Conservation (phyloP, 208 protist genomes). For the Crithidia brevicula region DNA sequence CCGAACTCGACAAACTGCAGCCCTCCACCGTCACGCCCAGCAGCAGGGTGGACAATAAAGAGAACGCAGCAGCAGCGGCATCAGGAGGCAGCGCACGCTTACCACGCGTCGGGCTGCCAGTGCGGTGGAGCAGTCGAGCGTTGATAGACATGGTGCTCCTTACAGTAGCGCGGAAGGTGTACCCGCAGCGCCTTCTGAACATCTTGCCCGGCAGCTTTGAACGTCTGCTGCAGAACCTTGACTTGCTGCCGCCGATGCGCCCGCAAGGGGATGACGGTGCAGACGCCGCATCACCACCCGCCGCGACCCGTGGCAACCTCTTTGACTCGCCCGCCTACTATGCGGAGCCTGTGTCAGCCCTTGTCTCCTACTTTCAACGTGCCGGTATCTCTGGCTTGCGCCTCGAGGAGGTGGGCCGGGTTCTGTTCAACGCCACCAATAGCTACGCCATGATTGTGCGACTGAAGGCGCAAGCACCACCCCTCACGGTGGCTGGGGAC, state of each 20-base stretch:
- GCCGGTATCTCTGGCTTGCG: slow-evolving; percentile 36
- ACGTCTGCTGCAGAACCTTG: slow-evolving; percentile 36
- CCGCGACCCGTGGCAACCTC: slow-evolving; percentile 13
- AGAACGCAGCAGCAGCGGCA: no score
- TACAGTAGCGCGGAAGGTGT: slow-evolving; percentile 53
- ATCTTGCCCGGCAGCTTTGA: slow-evolving; percentile 75
- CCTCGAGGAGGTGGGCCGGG: slow-evolving; percentile 48
- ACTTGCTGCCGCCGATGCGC: slow-evolving; percentile 23
- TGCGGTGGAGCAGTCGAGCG: slow-evolving; percentile 47
- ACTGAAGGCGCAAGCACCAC: slow-evolving; percentile 58
- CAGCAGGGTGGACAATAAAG: no score
- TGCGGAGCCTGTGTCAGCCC: slow-evolving; percentile 40
- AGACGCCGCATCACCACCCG: slow-evolving; percentile 2
- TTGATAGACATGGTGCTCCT: slow-evolving; percentile 58
- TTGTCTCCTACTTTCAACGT: slow-evolving; percentile 60
- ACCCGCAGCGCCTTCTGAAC: slow-evolving; percentile 60
- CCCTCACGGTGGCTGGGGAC: neutral
- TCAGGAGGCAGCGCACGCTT: no score
- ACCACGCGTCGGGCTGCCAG: neutral
- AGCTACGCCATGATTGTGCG: slow-evolving; percentile 71
- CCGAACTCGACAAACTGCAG: slow-evolving; percentile 55
- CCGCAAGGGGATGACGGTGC: slow-evolving; percentile 15
- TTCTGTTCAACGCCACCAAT: slow-evolving; percentile 47
- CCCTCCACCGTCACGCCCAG: slow-evolving; percentile 9
- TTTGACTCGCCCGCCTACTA: slow-evolving; percentile 80